These are phyloP conservation scores for Aureobasidium leucospermi DNA, from an alignment of 2,329 filamentous ascomycete genomes.

Conservation along the genomic window DNA sequence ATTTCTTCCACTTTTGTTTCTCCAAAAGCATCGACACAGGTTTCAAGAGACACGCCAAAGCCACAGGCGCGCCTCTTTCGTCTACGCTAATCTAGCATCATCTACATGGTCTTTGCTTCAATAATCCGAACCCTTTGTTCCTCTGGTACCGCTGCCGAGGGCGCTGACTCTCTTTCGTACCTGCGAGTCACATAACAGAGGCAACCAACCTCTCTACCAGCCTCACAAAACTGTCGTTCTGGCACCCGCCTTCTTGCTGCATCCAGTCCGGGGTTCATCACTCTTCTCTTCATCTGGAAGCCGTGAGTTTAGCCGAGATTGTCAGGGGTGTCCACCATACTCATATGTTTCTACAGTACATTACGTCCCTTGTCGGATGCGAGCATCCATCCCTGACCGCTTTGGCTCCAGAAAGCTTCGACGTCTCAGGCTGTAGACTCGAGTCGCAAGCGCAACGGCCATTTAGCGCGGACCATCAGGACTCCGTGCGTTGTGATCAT, in stretches of 20 bases:
- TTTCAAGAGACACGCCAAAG: background rate
- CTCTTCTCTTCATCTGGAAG: too few relatives aligned
- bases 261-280: too few relatives aligned
- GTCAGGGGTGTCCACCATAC: background rate
- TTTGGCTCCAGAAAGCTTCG: conserved; percentile 1
- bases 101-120: background rate
- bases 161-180: background rate
- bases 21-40: too few relatives aligned
- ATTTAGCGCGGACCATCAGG: background rate
- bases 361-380: background rate
- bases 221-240: too few relatives aligned
- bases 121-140: background rate
- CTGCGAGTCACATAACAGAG: too few relatives aligned
- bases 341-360: background rate
- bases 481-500: conserved; percentile 2
- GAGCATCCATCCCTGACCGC: background rate
- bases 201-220: too few relatives aligned
- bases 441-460: background rate
- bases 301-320: conserved; percentile 3
- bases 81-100: background rate
- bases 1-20: too few relatives aligned
- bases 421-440: conserved; percentile 2
- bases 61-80: background rate
- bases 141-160: background rate
- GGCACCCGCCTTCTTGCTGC: too few relatives aligned